A percentile compares a stretch with the other conserved stretches of the same genome.
These are phyloP conservation scores for Quercus agrifolia DNA, from an alignment of 306 rosid species.

Conservation along the genomic window DNA sequence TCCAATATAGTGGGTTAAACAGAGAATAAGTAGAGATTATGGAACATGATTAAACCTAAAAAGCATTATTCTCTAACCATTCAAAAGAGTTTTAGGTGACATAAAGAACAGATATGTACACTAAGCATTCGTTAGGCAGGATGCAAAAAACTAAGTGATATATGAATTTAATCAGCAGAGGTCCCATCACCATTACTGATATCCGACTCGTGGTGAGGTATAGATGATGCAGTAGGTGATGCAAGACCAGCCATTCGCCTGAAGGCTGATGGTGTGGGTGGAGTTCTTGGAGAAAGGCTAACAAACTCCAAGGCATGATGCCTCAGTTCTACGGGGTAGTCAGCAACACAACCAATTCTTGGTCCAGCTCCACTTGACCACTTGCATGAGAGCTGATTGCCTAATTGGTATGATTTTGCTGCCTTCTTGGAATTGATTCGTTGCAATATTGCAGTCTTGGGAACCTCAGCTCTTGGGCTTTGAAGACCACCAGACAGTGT, in stretches of 20 bases:
- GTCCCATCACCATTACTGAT: constrained; percentile 15
- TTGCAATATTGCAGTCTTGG: constrained; percentile 57
- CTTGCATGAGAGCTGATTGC: constrained; percentile 65
- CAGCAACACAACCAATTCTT: constrained; percentile 93
- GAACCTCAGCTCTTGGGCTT: constrained; percentile 84
- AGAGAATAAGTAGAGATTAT: not conserved
- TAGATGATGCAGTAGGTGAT: constrained; percentile 27
- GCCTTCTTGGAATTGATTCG: constrained; percentile 87
- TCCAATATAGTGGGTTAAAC: constrained; percentile 5
- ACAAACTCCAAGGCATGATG: constrained; percentile 81
- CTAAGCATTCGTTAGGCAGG: constrained; percentile 12
- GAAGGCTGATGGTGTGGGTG: constrained; percentile 48
- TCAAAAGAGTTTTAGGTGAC: constrained; percentile 28
- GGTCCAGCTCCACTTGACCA: constrained; percentile 99
- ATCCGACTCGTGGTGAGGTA: constrained; percentile 16
- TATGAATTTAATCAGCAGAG: constrained; percentile 17
- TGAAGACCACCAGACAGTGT: constrained; percentile 93
- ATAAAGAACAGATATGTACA: constrained; percentile 16
- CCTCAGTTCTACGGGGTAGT: constrained; percentile 79
- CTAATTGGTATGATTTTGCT: constrained; percentile 72
- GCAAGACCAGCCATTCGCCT: constrained; percentile 27
- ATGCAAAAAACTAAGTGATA: constrained; percentile 18
- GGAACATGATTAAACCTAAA: not conserved
- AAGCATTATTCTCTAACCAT: constrained; percentile 10
- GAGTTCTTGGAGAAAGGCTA: constrained; percentile 60